phyloP scores from a whole-genome alignment of 345 rosid genomes.

The Pistacia atlantica region DNA sequence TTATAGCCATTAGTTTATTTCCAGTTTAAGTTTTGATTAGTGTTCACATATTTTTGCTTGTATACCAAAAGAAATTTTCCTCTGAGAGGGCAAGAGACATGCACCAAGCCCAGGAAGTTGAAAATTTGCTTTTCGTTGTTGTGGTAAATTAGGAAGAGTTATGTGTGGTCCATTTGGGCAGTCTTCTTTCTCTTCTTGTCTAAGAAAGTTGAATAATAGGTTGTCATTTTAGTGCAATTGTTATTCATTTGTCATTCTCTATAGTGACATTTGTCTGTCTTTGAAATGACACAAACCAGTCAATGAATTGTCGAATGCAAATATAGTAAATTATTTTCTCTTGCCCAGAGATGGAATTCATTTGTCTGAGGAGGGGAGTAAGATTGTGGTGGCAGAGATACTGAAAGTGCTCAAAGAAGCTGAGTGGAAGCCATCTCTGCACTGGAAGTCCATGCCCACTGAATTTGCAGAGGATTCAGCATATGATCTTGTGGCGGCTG shows the following conservation, averaged over 20 bases:
- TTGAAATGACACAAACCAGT: not conserved
- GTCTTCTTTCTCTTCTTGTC: too few relatives aligned
- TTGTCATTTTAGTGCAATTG: not conserved
- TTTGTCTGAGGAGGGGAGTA: slow-evolving; percentile 87
- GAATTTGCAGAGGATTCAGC: slow-evolving; percentile 82
- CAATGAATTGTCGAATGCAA: not conserved
- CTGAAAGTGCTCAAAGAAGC: slow-evolving; percentile 76
- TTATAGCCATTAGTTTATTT: not conserved
- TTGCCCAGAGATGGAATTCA: slow-evolving; percentile 79
- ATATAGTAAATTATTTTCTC: not conserved
- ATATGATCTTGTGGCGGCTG: slow-evolving; percentile 77
- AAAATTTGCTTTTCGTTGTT: not conserved
- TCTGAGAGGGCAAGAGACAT: not conserved
- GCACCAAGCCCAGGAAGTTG: not conserved
- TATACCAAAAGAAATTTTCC: slow-evolving; percentile 21
- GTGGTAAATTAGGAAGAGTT: too few relatives aligned
- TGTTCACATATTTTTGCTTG: not conserved
- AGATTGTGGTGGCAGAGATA: slow-evolving; percentile 78
- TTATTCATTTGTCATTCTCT: not conserved
- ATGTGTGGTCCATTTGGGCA: too few relatives aligned
- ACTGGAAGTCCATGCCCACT: slow-evolving; percentile 89
- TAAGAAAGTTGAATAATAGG: too few relatives aligned
- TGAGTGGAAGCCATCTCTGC: slow-evolving; percentile 85
- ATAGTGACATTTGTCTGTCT: not conserved
- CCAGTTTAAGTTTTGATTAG: not conserved